Evolutionary conservation across 495 filamentous ascomycete species (phyloP), one percentile per base, ranked within the genome.

Genomic region (Aspergillus cristatus): DNA sequence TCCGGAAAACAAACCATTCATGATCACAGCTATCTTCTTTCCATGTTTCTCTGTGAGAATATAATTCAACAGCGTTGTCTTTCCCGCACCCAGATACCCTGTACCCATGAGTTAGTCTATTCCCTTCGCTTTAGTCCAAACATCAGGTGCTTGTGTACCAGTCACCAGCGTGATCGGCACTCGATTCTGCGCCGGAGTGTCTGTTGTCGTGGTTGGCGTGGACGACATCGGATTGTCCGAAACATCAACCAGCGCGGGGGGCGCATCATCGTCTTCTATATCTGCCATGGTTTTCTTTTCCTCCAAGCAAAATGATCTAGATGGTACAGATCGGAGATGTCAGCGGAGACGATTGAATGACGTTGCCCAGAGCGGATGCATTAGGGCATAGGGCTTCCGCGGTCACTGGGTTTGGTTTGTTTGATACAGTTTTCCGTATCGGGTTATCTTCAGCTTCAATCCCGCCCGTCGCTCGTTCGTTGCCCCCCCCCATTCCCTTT

Each of bases 111-210:
- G 15, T 28, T 17, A 28, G 22, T 25, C 13, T 14, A 37, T 14
- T 37, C 5, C 14, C 2, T 3, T 34, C 11, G 1, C 3, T 41
- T 26, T 11, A n/a, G 28, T 34, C 17, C 6, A 16, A 11, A 14
- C 16, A 16, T 12, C 11, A 22, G 7, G 37, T n/a, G 28, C 32
- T 31, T 12, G 47, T 63, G 45, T 67, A 82, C 86, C 86, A 18
- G 91, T 98, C 15, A 98, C 81, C 35, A 98, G 86, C 2, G 93
- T 96, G 41, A 98, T 91, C 25, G 91, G 91, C 11, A 94, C 89
- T 58, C 89, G 53, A 45, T 50, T 32, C 37, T 77, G 50, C 22
- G 46, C 51, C 20, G 70, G 60, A 41, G 32, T 30, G 25, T 76
- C 74, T 31, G 71, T 25, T 45, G 60, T 48, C 26, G 45, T 43